Conservation (phyloP, 257 asterid species). For the Solanum lycopersicoides region DNA sequence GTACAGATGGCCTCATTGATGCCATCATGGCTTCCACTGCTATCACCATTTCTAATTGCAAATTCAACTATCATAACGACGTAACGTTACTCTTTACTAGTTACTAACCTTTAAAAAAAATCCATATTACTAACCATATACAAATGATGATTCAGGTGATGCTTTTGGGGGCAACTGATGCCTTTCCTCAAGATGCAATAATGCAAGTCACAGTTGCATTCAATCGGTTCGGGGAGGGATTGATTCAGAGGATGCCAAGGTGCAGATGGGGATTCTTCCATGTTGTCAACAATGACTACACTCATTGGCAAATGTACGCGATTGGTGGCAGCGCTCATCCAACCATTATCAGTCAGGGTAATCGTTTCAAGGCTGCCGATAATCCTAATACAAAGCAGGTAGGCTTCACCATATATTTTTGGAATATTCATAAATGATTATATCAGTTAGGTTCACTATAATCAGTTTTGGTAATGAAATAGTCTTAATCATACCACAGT, state of each 20-base stretch:
- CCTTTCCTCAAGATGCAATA: conserved; percentile 15
- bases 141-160: conserved; percentile 3
- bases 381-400: conserved; percentile 35
- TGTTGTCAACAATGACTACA: conserved; percentile 47
- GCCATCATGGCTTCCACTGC: conserved; percentile 4
- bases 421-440: not conserved
- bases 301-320: conserved; percentile 51
- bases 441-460: not conserved
- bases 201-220: conserved; percentile 56
- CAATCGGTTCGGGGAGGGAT: conserved; percentile 46
- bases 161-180: conserved; percentile 46
- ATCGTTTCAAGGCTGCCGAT: conserved; percentile 41
- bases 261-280: conserved; percentile 57
- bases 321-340: conserved; percentile 54
- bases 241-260: conserved; percentile 57
- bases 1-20: not conserved
- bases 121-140: not conserved
- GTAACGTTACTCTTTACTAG: not conserved
- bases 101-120: not conserved
- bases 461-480: not conserved
- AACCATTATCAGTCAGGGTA: conserved; percentile 61
- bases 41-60: conserved; percentile 6
- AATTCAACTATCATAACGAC: conserved; percentile 1
- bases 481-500: not conserved
- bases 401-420: not conserved